Evolutionary conservation across 1,284 basidiomycete species (phyloP).

Genomic region (Phaffia rhodozyma): DNA sequence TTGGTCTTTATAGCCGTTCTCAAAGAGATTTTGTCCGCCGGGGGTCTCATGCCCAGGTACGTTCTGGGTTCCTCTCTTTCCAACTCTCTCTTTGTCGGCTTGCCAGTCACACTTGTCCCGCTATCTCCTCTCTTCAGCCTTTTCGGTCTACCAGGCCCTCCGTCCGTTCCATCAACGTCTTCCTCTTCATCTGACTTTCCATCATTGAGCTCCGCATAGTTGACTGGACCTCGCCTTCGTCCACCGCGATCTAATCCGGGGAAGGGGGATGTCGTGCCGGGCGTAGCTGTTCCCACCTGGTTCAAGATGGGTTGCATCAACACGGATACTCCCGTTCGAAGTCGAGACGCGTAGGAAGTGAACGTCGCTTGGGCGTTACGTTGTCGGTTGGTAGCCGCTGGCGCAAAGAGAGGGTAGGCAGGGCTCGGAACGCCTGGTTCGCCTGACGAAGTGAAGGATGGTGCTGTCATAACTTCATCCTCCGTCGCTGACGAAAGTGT

Average conservation of each 20-base stretch:
- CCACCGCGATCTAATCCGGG: constrained; percentile 24
- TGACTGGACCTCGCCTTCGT: constrained; percentile 11
- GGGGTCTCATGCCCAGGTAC: constrained; percentile 77
- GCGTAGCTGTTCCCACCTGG: constrained; percentile 33
- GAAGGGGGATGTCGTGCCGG: constrained; percentile 30
- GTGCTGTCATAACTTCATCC: too few relatives aligned
- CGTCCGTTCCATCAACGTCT: constrained; percentile 4
- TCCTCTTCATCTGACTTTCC: constrained; percentile 24
- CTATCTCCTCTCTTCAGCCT: constrained; percentile 7
- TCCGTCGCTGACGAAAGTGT: too few relatives aligned
- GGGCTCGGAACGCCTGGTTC: background rate
- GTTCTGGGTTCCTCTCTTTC: constrained; percentile 45
- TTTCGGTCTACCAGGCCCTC: constrained; percentile 11
- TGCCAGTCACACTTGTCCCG: constrained; percentile 2
- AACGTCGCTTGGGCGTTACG: constrained; percentile 52
- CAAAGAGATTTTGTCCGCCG: constrained; percentile 60
- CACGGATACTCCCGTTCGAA: constrained; percentile 80
- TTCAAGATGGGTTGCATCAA: constrained; percentile 73
- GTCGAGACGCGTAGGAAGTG: constrained; percentile 78
- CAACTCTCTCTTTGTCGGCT: constrained; percentile 4
- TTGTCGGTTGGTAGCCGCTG: constrained; percentile 2
- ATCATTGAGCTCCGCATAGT: constrained; percentile 27
- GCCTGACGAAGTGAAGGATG: too few relatives aligned
- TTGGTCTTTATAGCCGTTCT: constrained; percentile 48
- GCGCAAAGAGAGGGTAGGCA: background rate